Evolutionary conservation across 1,139 yeast species (phyloP).

Genomic region (Arxiozyma heterogenica): DNA sequence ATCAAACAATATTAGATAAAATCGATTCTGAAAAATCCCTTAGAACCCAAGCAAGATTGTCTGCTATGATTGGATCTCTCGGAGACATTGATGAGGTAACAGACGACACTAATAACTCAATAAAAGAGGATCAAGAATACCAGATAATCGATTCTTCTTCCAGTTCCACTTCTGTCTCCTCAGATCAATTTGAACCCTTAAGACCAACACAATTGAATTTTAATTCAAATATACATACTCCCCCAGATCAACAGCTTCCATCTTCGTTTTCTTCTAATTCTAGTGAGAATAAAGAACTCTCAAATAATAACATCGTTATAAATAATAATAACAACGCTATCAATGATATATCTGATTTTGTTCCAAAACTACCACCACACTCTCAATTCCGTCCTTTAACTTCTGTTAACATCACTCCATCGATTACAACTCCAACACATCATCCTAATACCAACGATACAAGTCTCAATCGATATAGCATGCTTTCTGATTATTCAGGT

Average conservation of each 20-base stretch:
- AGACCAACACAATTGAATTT: neutral
- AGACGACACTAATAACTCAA: neutral
- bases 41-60: conserved; percentile 15
- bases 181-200: conserved; percentile 1
- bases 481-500: conserved; percentile 39
- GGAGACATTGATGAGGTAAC: conserved; percentile 5
- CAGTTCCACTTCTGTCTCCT: neutral
- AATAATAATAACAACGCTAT: neutral
- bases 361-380: neutral
- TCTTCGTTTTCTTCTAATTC: neutral
- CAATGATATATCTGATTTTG: neutral
- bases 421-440: neutral
- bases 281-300: neutral
- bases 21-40: conserved; percentile 1
- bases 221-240: neutral
- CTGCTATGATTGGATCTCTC: conserved; percentile 27
- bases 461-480: conserved; percentile 31
- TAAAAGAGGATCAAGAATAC: neutral
- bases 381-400: neutral
- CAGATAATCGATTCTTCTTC: neutral
- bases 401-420: neutral
- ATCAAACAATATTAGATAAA: neutral
- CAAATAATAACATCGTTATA: neutral
- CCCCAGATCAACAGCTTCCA: neutral
- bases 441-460: conserved; percentile 5